Percentiles rank a stretch among this genome's conserved stretches.
phyloP scores from a whole-genome alignment of 495 filamentous ascomycete genomes.

The Hypoxylon cercidicola region DNA sequence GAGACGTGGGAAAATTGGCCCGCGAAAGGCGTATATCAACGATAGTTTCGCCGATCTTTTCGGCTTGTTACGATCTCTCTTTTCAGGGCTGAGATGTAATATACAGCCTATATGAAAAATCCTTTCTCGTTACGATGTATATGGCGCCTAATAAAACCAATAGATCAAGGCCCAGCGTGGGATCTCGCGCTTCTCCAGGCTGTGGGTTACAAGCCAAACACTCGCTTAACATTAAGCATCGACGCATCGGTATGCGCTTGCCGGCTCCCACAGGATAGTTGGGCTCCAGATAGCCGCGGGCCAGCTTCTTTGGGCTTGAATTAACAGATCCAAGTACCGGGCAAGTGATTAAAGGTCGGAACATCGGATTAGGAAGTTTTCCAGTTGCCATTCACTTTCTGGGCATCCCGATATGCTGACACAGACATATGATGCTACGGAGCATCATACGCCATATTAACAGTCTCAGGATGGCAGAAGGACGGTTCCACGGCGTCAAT shows the following conservation, averaged over 20 bases:
- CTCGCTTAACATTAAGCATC: conserved; percentile 3
- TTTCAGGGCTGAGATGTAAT: conserved; percentile 21
- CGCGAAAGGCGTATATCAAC: conserved; percentile 9
- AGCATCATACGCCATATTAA: conserved; percentile 42
- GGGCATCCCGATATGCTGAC: conserved; percentile 9
- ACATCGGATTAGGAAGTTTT: conserved; percentile 19
- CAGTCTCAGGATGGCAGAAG: conserved; percentile 19
- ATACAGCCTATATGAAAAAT: conserved; percentile 39
- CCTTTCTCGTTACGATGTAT: conserved; percentile 7
- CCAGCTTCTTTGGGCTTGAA: neutral
- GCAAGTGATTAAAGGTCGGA: conserved; percentile 21
- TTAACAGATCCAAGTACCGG: conserved; percentile 12
- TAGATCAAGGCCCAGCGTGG: conserved; percentile 14
- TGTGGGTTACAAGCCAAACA: conserved; percentile 9
- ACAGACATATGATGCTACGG: conserved; percentile 29
- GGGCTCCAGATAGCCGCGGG: neutral
- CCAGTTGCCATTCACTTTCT: conserved; percentile 10
- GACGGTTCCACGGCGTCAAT: conserved; percentile 32
- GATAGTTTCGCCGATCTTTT: conserved; percentile 28
- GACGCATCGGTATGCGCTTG: conserved; percentile 3
- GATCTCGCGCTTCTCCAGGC: conserved; percentile 17
- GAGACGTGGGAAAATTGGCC: conserved; percentile 27
- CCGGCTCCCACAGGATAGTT: conserved; percentile 4
- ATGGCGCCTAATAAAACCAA: conserved; percentile 31
- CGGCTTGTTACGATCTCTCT: conserved; percentile 31